These are phyloP conservation scores for Capsella rubella DNA, from an alignment of 441 rosid species.

Conservation along the genomic window DNA sequence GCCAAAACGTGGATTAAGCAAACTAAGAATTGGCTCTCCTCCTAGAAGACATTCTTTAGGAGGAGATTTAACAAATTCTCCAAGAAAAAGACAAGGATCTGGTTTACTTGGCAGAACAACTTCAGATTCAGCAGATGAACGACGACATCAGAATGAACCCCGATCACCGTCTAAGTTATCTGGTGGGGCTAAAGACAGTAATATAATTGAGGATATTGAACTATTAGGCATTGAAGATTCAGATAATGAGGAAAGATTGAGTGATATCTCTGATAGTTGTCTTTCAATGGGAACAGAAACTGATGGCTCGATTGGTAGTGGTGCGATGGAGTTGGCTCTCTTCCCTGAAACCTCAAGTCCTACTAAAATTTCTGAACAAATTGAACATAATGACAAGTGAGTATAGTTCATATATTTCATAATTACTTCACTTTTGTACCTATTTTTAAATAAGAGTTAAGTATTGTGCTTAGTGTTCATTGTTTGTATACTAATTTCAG, in stretches of 20 bases:
- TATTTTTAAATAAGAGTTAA: not conserved
- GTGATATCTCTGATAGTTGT: constrained; percentile 89
- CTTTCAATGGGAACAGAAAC: constrained; percentile 94
- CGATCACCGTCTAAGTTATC: constrained; percentile 48
- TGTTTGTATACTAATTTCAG: constrained; percentile 43
- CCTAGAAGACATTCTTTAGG: constrained; percentile 57
- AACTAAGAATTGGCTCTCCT: constrained; percentile 55
- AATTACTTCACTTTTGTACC: not conserved
- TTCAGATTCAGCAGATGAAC: constrained; percentile 61
- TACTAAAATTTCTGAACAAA: constrained; percentile 34
- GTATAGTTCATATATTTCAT: constrained; percentile 23
- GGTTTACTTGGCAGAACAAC: constrained; percentile 47
- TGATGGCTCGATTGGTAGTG: constrained; percentile 65
- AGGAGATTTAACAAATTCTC: constrained; percentile 52
- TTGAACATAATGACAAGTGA: constrained; percentile 54
- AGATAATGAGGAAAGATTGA: constrained; percentile 80
- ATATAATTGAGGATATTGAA: constrained; percentile 64
- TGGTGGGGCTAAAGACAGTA: constrained; percentile 38
- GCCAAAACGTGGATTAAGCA: constrained; percentile 48
- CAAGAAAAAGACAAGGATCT: constrained; percentile 34
- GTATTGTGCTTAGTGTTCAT: not conserved
- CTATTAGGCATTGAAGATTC: constrained; percentile 73
- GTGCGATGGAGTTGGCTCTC: constrained; percentile 72
- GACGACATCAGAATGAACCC: constrained; percentile 43
- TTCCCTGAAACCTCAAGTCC: constrained; percentile 69